Evolutionary conservation across 768 basidiomycete species (phyloP).

Genomic region (Phanerodontia chrysosporium): DNA sequence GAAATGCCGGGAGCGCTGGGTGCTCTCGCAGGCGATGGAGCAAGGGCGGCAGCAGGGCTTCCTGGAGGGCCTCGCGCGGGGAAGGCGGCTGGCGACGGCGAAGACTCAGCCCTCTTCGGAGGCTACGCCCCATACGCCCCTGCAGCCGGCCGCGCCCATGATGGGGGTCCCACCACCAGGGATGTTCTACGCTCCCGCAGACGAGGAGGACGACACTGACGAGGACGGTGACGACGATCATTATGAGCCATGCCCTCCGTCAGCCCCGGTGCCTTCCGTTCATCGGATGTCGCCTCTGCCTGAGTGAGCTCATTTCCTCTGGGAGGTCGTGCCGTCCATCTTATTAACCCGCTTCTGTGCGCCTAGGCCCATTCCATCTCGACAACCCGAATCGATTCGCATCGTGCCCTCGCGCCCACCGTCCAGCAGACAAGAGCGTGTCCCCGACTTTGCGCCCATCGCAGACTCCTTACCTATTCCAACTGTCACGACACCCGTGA

Average conservation of each 20-base stretch:
- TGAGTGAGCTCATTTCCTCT: not conserved
- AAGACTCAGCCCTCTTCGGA: not conserved
- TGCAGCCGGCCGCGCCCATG: not conserved
- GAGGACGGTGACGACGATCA: not conserved
- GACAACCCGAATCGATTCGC: not conserved
- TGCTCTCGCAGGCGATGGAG: constrained; percentile 54
- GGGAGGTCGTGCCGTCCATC: not conserved
- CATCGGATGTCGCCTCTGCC: not conserved
- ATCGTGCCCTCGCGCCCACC: not conserved
- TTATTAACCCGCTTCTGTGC: not conserved
- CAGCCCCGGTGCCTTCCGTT: not conserved
- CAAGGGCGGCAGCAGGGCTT: constrained; percentile 63
- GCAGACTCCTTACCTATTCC: constrained; percentile 19
- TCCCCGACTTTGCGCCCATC: constrained; percentile 17
- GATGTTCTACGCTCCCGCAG: not conserved
- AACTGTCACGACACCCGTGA: constrained; percentile 19
- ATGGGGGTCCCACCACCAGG: not conserved
- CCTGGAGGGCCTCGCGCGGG: constrained; percentile 50
- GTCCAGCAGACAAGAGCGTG: not conserved
- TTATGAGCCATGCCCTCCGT: not conserved
- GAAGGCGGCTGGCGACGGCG: constrained; percentile 30
- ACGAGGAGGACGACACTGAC: not conserved
- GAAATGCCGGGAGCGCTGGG: constrained; percentile 48
- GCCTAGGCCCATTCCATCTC: not conserved
- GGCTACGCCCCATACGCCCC: not conserved